These are phyloP conservation scores for Leishmania martiniquensis DNA, from an alignment of 208 protist genomes.

Conservation along the genomic window DNA sequence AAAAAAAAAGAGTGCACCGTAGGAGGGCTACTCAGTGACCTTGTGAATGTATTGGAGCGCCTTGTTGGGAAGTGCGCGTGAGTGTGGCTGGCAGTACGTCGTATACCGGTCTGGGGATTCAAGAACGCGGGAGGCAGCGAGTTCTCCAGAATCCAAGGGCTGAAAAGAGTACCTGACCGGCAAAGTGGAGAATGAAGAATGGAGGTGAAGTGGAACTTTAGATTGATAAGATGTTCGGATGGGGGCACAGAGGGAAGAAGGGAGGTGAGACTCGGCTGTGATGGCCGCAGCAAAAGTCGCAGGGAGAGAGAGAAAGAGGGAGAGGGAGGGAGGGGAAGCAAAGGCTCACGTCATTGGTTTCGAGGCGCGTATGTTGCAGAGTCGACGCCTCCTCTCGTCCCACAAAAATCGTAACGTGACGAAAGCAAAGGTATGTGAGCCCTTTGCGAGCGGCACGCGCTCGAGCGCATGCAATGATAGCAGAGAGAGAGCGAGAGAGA, in stretches of 20 bases:
- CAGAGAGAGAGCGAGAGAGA: neutral
- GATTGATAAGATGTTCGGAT: neutral
- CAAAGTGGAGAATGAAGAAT: neutral
- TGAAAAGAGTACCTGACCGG: too few relatives aligned
- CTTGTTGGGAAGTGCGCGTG: neutral
- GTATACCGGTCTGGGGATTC: neutral
- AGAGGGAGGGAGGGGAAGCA: conserved; percentile 1
- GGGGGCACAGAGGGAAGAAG: neutral
- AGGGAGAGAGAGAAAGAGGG: conserved; percentile 8
- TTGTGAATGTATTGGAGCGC: neutral
- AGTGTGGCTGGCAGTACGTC: neutral
- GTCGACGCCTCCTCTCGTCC: neutral
- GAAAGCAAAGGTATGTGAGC: neutral
- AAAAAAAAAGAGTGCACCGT: neutral
- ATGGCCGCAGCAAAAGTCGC: neutral
- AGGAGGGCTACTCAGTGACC: neutral
- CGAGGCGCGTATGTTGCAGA: neutral
- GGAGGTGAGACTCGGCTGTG: neutral
- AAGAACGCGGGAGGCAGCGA: neutral
- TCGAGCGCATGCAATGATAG: too few relatives aligned
- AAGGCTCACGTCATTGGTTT: neutral
- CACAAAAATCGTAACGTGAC: neutral
- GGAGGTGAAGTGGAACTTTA: neutral
- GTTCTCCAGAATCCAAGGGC: neutral
- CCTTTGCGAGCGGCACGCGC: neutral